Evolutionary conservation across 2,329 filamentous ascomycete species (phyloP).

Genomic region (Calonectria hawksworthii): DNA sequence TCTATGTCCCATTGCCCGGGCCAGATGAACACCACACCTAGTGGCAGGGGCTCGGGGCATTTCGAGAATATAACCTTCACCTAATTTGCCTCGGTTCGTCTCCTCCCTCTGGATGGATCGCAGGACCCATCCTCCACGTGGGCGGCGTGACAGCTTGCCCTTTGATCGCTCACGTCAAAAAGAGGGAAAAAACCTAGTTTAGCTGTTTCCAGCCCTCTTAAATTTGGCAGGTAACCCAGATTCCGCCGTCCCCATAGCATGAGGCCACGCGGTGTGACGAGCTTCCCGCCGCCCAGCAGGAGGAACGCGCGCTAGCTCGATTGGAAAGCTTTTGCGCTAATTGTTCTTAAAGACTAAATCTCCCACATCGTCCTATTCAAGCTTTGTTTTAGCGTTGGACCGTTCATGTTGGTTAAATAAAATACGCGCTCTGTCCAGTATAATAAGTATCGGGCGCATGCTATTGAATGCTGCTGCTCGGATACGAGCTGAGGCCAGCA

Average conservation of each 20-base stretch:
- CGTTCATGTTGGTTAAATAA: too few relatives aligned
- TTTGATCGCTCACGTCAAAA: conserved; percentile 2
- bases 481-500: background rate
- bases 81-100: background rate
- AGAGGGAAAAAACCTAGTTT: background rate
- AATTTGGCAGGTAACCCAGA: background rate
- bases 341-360: background rate
- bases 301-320: background rate
- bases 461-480: background rate
- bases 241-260: background rate
- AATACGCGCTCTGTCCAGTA: background rate
- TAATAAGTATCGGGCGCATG: background rate
- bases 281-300: background rate
- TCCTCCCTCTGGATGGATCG: background rate
- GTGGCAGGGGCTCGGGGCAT: background rate
- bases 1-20: background rate
- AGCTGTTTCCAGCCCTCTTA: background rate
- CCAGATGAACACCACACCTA: background rate
- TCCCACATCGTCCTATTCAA: background rate
- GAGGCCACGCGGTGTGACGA: conserved; percentile 1
- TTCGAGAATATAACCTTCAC: background rate
- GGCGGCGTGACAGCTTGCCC: background rate
- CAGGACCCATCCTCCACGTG: background rate
- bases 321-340: conserved; percentile 3
- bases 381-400: background rate